phyloP scores from a whole-genome alignment of 2,329 filamentous ascomycete species.

The Claviceps africana region DNA sequence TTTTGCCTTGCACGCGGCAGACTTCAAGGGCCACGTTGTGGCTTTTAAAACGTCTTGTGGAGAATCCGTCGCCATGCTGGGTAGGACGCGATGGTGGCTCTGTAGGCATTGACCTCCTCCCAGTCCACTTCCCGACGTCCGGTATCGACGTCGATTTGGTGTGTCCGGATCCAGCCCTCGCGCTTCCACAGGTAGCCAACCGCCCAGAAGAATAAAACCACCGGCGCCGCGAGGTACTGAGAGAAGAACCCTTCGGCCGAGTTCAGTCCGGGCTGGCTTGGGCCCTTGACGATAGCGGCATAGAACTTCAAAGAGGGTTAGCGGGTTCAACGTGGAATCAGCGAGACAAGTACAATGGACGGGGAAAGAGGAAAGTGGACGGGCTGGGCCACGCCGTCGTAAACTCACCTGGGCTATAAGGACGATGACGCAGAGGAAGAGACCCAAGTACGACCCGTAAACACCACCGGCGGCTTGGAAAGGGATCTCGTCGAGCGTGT shows the following conservation, averaged over 20 bases:
- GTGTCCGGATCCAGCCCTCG: conserved; percentile 40
- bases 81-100: conserved; percentile 34
- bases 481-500: conserved; percentile 49
- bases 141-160: conserved; percentile 53
- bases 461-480: conserved; percentile 48
- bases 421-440: conserved; percentile 42
- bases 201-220: conserved; percentile 42
- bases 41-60: conserved; percentile 23
- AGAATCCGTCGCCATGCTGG: conserved; percentile 34
- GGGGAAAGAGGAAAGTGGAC: not conserved
- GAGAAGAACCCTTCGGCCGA: conserved; percentile 40
- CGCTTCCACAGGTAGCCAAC: conserved; percentile 54
- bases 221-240: conserved; percentile 37
- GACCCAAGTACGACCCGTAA: conserved; percentile 48
- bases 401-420: conserved; percentile 36
- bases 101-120: conserved; percentile 45
- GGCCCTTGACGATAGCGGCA: conserved; percentile 27
- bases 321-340: not conserved
- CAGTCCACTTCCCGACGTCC: conserved; percentile 53
- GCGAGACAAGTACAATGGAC: no score
- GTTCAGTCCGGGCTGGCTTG: conserved; percentile 19
- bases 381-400: not conserved
- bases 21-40: no score
- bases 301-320: conserved; percentile 26
- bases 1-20: not conserved